Evolutionary conservation across 495 filamentous ascomycete genomes (phyloP).

Genomic region (Xanthoparmelia taractica): DNA sequence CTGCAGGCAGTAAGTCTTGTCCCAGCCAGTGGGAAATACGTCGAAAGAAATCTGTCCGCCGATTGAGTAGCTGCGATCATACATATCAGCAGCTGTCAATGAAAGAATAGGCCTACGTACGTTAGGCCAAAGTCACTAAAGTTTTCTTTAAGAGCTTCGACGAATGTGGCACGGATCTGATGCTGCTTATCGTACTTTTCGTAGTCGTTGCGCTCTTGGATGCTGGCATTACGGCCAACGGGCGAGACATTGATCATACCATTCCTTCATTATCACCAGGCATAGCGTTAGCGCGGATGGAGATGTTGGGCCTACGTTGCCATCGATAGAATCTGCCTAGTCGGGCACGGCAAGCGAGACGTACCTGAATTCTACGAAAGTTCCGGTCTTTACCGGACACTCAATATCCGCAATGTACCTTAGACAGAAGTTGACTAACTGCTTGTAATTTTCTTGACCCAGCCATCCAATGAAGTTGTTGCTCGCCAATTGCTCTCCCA

Average conservation of each 20-base stretch:
- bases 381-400: slow-evolving; percentile 80
- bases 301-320: too few species aligned
- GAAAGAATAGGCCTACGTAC: slow-evolving; percentile 42
- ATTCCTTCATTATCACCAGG: slow-evolving; percentile 38
- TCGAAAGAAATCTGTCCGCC: slow-evolving; percentile 98
- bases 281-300: background rate
- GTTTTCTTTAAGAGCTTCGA: slow-evolving; percentile 65
- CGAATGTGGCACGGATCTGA: slow-evolving; percentile 62
- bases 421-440: slow-evolving; percentile 74
- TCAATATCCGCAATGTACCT: slow-evolving; percentile 86
- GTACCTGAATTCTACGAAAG: slow-evolving; percentile 84
- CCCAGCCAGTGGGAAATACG: slow-evolving; percentile 94
- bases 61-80: slow-evolving; percentile 63
- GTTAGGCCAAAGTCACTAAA: slow-evolving; percentile 80
- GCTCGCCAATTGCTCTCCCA: slow-evolving; percentile 62
- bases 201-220: slow-evolving; percentile 72
- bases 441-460: slow-evolving; percentile 87
- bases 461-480: slow-evolving; percentile 87
- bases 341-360: background rate
- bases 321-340: background rate
- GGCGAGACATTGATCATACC: slow-evolving; percentile 96
- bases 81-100: slow-evolving; percentile 4
- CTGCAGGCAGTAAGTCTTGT: slow-evolving; percentile 94
- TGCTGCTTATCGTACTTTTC: slow-evolving; percentile 68
- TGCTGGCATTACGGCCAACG: slow-evolving; percentile 81